Evolutionary conservation across 768 basidiomycete species (phyloP), one percentile per base, ranked within the genome.

Genomic region (Lentinula aciculospora): DNA sequence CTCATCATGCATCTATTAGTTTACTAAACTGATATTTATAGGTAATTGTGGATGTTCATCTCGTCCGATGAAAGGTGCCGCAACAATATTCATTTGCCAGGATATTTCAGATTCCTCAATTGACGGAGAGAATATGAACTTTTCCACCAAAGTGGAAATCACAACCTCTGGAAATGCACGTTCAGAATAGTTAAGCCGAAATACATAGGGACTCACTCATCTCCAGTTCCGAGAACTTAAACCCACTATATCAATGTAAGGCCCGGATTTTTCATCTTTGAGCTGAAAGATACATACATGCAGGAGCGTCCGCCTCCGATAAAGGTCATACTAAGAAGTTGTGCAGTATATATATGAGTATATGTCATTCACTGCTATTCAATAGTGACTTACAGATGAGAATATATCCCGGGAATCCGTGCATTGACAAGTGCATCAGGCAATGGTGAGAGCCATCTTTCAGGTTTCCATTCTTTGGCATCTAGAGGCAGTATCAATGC

Each of bases 401-500:
- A 68, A 56, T 74, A 74, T 5, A 74, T 61, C 3, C 72, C 71
- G n/a, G 74, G 71, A 23, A 73, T 62, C 19, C 64, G 67, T 1
- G 74, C 72, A 17, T 70, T 64, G 3, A 47, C 58, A 15, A 76
- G 67, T 19, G 63, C 60, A 10, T 67, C 59, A 1, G 74, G 75
- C 13, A 76, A 63, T 0, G 69, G 66, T 3, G 60, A 59, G 1
- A 78, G 64, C 77, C 78, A 80, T 17, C 78, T 66, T 51, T 78
- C 76, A 2, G 77, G 79, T 54, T 74, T 78, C 72, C 75, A 79
- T 56, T 78, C 74, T 21, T 63, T 44, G 0, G 74, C 73, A 59
- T 81, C 78, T 13, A 25, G 3, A 34, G 32, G n/a, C 7, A 4
- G 3, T 36, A 27, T 21, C 34, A 3, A 32, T 36, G 21, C 21